Conservation (phyloP, 768 basidiomycete species). For the Sporobolomyces phaffii region DNA sequence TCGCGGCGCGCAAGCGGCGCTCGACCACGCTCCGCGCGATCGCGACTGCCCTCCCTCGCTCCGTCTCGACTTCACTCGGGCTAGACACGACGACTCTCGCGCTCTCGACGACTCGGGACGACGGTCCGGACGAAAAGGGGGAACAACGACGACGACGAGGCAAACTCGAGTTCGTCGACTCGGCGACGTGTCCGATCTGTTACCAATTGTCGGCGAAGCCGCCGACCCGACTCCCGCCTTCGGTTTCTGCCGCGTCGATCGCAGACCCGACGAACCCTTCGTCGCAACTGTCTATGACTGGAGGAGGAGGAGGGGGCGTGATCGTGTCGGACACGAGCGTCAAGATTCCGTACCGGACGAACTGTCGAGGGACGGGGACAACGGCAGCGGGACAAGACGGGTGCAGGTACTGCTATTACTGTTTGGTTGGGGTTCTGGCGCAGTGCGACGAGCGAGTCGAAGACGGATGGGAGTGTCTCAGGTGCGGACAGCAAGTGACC, state of each 20-base stretch:
- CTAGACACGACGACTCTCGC: slow-evolving; percentile 3
- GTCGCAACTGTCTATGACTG: slow-evolving; percentile 11
- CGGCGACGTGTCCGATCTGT: slow-evolving; percentile 84
- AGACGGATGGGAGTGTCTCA: slow-evolving; percentile 38
- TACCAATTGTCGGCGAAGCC: too few relatives aligned
- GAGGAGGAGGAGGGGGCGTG: too few relatives aligned
- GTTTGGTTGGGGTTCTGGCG: slow-evolving; percentile 76
- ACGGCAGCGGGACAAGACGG: slow-evolving; percentile 54
- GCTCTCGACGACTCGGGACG: slow-evolving; percentile 20
- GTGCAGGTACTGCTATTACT: slow-evolving; percentile 89
- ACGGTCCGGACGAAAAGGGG: slow-evolving; percentile 47
- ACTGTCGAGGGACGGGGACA: slow-evolving; percentile 48
- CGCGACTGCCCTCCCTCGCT: slow-evolving; percentile 45
- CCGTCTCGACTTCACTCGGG: slow-evolving; percentile 16
- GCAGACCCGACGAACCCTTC: slow-evolving; percentile 43
- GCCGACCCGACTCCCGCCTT: slow-evolving; percentile 33
- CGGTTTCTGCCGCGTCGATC: slow-evolving; percentile 45
- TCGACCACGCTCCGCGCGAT: slow-evolving; percentile 9
- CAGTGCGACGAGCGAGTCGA: slow-evolving; percentile 45
- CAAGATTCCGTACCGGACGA: slow-evolving; percentile 61
- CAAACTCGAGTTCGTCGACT: slow-evolving; percentile 59
- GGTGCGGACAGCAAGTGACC: slow-evolving; percentile 32
- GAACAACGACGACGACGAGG: not conserved
- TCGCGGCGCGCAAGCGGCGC: slow-evolving; percentile 38
- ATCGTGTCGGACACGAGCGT: slow-evolving; percentile 53